These are phyloP conservation scores for Pseudogymnoascus sp. DNA, from an alignment of 2,329 filamentous ascomycete species.

Conservation along the genomic window DNA sequence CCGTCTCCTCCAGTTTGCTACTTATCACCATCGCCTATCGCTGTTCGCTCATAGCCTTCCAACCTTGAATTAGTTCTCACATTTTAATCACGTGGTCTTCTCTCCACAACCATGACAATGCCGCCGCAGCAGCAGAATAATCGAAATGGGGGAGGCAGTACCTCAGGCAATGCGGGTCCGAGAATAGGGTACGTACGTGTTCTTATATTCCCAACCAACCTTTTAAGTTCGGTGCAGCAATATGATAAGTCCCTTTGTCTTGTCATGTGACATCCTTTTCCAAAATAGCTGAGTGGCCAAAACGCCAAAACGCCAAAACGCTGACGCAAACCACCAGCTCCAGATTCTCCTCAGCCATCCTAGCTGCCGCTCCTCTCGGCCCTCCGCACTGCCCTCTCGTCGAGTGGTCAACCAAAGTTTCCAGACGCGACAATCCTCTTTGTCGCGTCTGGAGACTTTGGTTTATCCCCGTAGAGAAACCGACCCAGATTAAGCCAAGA, in stretches of 20 bases:
- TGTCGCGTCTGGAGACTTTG: no score
- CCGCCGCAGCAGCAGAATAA: neutral
- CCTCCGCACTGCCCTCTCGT: neutral
- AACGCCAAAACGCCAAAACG: neutral
- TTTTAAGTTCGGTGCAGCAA: neutral
- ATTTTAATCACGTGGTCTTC: neutral
- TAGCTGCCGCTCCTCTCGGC: neutral
- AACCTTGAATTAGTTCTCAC: neutral
- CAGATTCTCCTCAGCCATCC: neutral
- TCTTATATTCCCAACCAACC: neutral
- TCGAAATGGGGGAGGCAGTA: neutral
- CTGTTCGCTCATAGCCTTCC: neutral
- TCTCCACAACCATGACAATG: neutral
- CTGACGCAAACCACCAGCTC: neutral
- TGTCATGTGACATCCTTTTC: neutral
- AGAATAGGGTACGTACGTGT: neutral
- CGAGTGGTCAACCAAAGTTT: neutral
- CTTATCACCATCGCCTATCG: neutral
- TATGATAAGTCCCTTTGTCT: neutral
- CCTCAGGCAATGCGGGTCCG: neutral
- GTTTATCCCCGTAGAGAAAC: neutral
- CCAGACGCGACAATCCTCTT: neutral
- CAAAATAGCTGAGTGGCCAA: neutral
- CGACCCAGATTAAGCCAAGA: neutral
- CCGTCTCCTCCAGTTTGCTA: neutral